Percentiles rank a stretch among this genome's conserved stretches.
Evolutionary conservation across 1,139 yeast genomes (phyloP).

Genomic region (Nakaseomyces delphensis): DNA sequence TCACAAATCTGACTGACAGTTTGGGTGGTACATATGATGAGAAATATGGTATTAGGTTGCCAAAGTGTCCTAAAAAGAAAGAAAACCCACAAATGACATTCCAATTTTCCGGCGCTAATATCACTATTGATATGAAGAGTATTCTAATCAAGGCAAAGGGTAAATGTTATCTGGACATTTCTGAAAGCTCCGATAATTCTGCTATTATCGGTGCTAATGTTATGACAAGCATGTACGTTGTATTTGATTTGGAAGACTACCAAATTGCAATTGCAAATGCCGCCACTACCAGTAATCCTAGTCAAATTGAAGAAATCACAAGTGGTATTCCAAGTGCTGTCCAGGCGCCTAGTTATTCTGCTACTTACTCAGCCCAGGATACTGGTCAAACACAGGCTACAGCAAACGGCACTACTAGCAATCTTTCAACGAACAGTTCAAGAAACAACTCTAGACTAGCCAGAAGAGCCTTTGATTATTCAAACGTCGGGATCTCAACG

Average conservation of each 20-base stretch:
- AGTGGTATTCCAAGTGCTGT: conserved; percentile 40
- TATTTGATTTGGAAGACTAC: conserved; percentile 59
- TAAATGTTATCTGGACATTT: conserved; percentile 33
- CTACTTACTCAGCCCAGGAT: conserved; percentile 19
- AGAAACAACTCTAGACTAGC: not conserved
- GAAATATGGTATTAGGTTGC: conserved; percentile 16
- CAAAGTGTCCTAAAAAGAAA: conserved; percentile 24
- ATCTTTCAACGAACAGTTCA: not conserved
- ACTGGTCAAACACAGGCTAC: too few relatives aligned
- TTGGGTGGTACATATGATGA: conserved; percentile 35
- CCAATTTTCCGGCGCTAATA: conserved; percentile 45
- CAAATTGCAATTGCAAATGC: conserved; percentile 65
- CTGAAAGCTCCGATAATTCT: conserved; percentile 18
- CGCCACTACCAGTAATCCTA: conserved; percentile 22
- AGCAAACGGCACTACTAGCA: not conserved
- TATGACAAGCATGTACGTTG: conserved; percentile 63
- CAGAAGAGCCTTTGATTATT: not conserved
- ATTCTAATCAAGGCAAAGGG: conserved; percentile 24
- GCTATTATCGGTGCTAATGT: conserved; percentile 61
- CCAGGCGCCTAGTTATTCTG: conserved; percentile 33
- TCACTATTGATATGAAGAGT: conserved; percentile 40
- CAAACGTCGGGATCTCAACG: not conserved
- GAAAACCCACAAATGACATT: conserved; percentile 31
- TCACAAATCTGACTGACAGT: conserved; percentile 33
- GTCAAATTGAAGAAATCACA: conserved; percentile 37